phyloP scores from a whole-genome alignment of 140 eudicot species.

The Bidens hawaiensis region DNA sequence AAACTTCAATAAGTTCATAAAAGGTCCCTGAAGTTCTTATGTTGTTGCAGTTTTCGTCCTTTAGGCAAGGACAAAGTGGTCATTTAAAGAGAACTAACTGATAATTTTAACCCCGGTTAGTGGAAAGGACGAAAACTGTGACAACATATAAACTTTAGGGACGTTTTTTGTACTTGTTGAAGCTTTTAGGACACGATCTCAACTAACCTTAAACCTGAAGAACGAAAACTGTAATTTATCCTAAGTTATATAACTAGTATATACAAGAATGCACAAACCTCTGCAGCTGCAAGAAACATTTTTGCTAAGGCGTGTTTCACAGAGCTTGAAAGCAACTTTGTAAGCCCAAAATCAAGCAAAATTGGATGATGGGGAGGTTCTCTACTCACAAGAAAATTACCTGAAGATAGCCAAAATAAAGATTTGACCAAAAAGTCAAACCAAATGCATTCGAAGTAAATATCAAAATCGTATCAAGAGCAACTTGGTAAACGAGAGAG shows the following conservation, averaged over 20 bases:
- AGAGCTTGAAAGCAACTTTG: conserved; percentile 72
- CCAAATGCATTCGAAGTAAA: conserved; percentile 6
- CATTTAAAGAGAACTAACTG: no score
- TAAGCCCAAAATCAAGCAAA: conserved; percentile 96
- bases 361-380: conserved; percentile 89
- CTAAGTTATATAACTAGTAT: background rate
- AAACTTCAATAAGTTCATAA: no score
- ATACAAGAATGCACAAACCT: conserved; percentile 47
- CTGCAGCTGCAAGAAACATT: conserved; percentile 95
- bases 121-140: no score
- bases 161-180: no score
- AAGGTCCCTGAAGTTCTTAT: no score
- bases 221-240: no score
- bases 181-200: no score
- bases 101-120: no score
- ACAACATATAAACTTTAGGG: no score
- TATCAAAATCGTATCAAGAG: conserved; percentile 1
- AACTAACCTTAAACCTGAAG: no score
- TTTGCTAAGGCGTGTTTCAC: conserved; percentile 92
- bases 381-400: conserved; percentile 99
- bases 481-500: background rate
- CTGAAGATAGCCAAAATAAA: conserved; percentile 32
- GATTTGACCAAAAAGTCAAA: conserved; percentile 5
- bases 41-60: no score
- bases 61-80: no score